Conservation (phyloP, 2,329 filamentous ascomycete genomes). For the Aspergillus pseudoterreus region DNA sequence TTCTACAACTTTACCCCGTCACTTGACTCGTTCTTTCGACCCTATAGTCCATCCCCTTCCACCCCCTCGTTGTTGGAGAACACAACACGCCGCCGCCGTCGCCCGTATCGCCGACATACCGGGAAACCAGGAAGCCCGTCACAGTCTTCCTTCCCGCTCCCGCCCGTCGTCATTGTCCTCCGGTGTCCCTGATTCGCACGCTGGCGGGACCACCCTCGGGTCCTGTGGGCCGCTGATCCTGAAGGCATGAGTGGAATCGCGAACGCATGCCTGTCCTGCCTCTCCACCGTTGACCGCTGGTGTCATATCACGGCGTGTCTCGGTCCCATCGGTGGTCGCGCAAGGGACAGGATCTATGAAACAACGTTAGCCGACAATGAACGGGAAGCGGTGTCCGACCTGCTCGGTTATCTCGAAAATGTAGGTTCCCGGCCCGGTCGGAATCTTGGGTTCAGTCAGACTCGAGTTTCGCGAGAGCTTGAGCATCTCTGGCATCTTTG, state of each 20-base stretch:
- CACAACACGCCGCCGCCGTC: background rate
- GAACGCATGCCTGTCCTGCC: constrained; percentile 39
- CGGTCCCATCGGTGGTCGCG: constrained; percentile 57
- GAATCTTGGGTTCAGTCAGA: background rate
- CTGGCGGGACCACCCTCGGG: constrained; percentile 24
- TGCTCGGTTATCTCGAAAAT: constrained; percentile 94
- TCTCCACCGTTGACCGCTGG: constrained; percentile 40
- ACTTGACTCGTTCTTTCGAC: background rate
- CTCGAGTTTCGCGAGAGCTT: background rate
- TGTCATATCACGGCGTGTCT: constrained; percentile 43
- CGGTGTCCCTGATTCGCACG: constrained; percentile 13
- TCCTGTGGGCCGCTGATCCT: constrained; percentile 25
- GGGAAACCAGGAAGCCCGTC: constrained; percentile 3
- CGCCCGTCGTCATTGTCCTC: constrained; percentile 6
- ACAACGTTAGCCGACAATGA: constrained; percentile 91
- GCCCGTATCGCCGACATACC: background rate
- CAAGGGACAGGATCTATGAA: constrained; percentile 78
- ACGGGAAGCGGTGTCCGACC: constrained; percentile 91
- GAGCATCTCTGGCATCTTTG: background rate
- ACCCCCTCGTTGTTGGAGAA: background rate
- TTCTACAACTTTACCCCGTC: background rate
- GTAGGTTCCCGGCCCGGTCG: constrained; percentile 50
- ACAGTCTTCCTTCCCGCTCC: constrained; percentile 6
- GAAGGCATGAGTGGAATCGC: constrained; percentile 37
- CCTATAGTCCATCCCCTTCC: background rate